Base-by-base conservation (phyloP, 140 eudicot genomes). In the Erigeron philadelphicus region DNA sequence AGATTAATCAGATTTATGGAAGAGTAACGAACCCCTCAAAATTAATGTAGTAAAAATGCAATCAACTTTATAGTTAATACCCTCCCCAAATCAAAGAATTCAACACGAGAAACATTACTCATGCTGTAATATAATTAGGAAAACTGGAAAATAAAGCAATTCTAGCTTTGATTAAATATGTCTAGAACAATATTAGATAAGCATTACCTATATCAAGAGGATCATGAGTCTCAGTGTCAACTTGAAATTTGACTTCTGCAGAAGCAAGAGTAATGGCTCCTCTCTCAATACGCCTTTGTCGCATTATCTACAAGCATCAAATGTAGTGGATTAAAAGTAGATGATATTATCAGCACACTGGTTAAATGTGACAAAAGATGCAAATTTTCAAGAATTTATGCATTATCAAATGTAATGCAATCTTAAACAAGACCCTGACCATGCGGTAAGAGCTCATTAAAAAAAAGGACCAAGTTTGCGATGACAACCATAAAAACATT, bases 221-320 rank as follows among this genome's bases (percentile, higher is more conserved):
- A 71, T 93, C 98, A 72, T 89, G 98, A 74, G 98, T 93, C 80
- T 93, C 98, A 3, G 98, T 93, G 82, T 93, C 98, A 72, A 93
- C 89, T 78, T 93, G 96, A 72, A 93, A 93, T 64, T 93, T 93
- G 64, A 93, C 98, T 86, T 93, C 98, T 58, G 98, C 98, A 55
- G 98, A 93, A 66, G 98, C 98, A 80, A 93, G 96, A 42, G 98
- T 93, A 54, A 93, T 70, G 68, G 98, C 98, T 18, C 98, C 98
- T 83, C 94, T 89, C 5, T 89, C 98, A 74, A 93, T 87, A 64
- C 98, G 98, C 59, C 87, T 85, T 75, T 84, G 95, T 82, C 96
- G 80, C 98, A 93, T 86, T 75, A 81, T 84, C 98, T 93, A 75
- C 80, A 79, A 66, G n/a, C 66, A 67, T 59, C 55, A 31, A 67